Conservation (phyloP, 148 eudicot genomes). For the Cornus suecica region DNA sequence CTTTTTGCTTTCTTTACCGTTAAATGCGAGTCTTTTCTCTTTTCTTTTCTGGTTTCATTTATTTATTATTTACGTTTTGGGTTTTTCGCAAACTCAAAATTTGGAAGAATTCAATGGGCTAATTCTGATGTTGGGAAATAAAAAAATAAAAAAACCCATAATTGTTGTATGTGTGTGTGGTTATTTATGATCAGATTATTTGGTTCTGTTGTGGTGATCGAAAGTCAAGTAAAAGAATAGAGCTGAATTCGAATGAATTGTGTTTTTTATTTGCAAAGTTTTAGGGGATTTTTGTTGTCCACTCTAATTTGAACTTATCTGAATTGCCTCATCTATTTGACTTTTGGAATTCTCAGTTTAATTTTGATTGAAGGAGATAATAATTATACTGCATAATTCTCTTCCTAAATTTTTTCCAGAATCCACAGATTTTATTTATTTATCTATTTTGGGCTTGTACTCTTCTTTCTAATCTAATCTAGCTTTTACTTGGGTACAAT, state of each 20-base stretch:
- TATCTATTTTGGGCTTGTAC: too few relatives aligned
- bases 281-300: too few relatives aligned
- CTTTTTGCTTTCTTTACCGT: conserved; percentile 29
- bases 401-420: neutral
- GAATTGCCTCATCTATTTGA: too few relatives aligned
- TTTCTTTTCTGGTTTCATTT: too few relatives aligned
- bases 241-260: neutral
- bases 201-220: neutral
- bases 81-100: neutral
- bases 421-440: too few relatives aligned
- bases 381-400: neutral
- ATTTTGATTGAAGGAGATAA: too few relatives aligned
- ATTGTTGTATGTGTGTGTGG: neutral
- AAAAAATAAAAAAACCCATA: neutral
- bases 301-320: too few relatives aligned
- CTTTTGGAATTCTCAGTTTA: too few relatives aligned
- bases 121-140: neutral
- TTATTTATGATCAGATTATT: neutral
- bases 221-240: neutral
- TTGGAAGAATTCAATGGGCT: too few relatives aligned
- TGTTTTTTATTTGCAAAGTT: neutral
- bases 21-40: conserved; percentile 24
- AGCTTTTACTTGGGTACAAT: too few relatives aligned
- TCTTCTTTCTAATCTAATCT: too few relatives aligned
- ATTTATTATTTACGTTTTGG: neutral